Evolutionary conservation across 2,329 filamentous ascomycete genomes (phyloP), one percentile per base, ranked within the genome.

Genomic region (Penicillium freii): DNA sequence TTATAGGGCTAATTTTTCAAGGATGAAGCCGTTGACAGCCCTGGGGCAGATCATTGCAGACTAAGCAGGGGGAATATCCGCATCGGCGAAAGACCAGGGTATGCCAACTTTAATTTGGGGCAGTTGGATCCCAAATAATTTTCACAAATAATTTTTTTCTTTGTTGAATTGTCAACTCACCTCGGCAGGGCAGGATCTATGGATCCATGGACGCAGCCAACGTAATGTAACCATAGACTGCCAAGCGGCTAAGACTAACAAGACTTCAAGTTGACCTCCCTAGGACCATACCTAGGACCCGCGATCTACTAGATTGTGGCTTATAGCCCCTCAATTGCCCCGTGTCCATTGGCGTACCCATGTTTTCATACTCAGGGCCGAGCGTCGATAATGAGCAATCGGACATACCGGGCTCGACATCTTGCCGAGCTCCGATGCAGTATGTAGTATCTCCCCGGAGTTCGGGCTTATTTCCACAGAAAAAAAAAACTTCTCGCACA

Each of bases 81-180:
- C 60, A 62, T 60, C 50, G 54, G 25, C 48, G 36, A 46, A 34
- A 46, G 54, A 59, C 62, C 59, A 59, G 64, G 63, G 59, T 62
- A 40, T 19, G 59, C 58, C 63, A 67, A 67, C 65, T 66, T 65
- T 67, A 66, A 60, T 60, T 64, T 59, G 40, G 44, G 57, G 50
- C 44, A 48, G 29, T 47, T 54, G 45, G 25, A 39, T 52, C 21
- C n/a, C 36, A 19, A 51, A 45, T 8, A 5, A 5, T n/a, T 21
- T 25, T 21, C 9, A 19, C 9, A 27, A 31, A 40, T 15, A 19
- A 25, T 3, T 23, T 25, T 17, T 21, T 25, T 3, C 17, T n/a
- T 5, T n/a, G 0, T 11, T 11, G 9, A 29, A 29, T 29, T 11
- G 10, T 31, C 25, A 6, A n/a, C 10, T 13, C 25, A 19, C 43